Evolutionary conservation across 2,329 filamentous ascomycete genomes (phyloP), one percentile per base, ranked within the genome.

Genomic region (Grosmannia serpens): DNA sequence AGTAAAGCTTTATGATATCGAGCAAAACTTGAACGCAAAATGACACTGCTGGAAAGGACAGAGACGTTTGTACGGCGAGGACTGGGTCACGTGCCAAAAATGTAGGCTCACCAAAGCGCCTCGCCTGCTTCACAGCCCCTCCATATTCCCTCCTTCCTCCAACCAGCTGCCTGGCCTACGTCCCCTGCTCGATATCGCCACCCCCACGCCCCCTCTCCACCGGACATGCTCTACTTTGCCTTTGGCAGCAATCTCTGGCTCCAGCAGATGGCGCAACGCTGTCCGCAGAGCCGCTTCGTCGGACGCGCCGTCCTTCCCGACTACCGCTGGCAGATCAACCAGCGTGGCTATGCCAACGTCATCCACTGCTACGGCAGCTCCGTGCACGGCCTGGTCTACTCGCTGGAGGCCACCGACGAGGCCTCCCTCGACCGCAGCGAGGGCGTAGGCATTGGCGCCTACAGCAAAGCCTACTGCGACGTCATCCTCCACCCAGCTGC

Each of bases 181-280:
- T 35, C 6, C 33, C 33, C 7, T 7, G 6, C 33, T 35, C 33
- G n/a, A n/a, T n/a, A 7, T 35, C 3, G 33, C 33, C 33, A 35
- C 33, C 3, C 33, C 2, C 33, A 35, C 20, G 20, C 41, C 41
- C n/a, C 41, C 47, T 27, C 47, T 7, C 22, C 47, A 1, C 3
- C 4, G 5, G 26, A n/a, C 31, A 55, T 55, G 53, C 11, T 55
- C 2, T 77, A 77, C 64, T 77, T 77, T 60, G 75, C 73, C 44
- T 77, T 75, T 58, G 75, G 74, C 50, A 75, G 73, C 64, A 77
- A 77, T 62, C 68, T 77, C 44, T 73, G 71, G 62, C 66, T 74
- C 58, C 67, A 69, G 58, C 73, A 76, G 66, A 77, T 77, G 74
- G 71, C 70, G 60, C 63, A 65, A 31, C 67, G 74, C 59, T 77